Base-by-base conservation (phyloP, 2,329 filamentous ascomycete genomes). In the Alternaria postmessia region DNA sequence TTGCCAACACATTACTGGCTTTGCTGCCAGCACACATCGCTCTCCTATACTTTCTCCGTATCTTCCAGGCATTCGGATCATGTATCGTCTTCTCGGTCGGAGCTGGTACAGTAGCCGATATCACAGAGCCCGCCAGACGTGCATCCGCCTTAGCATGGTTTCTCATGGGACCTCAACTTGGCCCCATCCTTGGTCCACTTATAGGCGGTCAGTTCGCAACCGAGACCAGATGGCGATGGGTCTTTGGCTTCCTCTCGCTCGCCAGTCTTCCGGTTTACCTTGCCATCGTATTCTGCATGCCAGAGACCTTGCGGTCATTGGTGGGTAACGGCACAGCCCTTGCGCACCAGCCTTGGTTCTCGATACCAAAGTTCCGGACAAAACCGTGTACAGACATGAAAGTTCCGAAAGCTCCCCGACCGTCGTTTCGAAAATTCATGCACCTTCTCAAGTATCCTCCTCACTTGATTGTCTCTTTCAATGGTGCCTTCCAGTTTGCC, bases 261-360 rank as follows among this genome's bases (percentile, higher is more conserved):
- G 57, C 62, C 3, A 73, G 61, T 65, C 59, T 69, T 24, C 77
- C 66, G 24, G 67, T 74, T 6, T 74, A 72, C 47, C 47, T 68
- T 6, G 59, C 72, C 4, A 71, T 81, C 20, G 28, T 77, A 20
- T 74, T 83, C 53, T 77, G 75, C 56, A 79, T 83, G 7, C 82
- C 82, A 0, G 82, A 84, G 62, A 84, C 82, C 2, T 71, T 84
- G 8, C 78, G 81, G 26, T 75, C 77, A 5, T 68, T 80, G 2
- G 82, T 83, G 2, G 82, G 82, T 5, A 82, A 82, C 54, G 81
- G 81, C 16, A 63, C 32, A 36, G 32, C 32, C 14, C 59, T 70
- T n/a, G 64, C 67, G 24, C 56, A 66, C 34, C 68, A 71, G 42
- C 67, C 68, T 14, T 74, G 70, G 69, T 54, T 74, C 32, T 64